Evolutionary conservation across 2,329 filamentous ascomycete species (phyloP).

Genomic region (Ascochyta clinopodiicola): DNA sequence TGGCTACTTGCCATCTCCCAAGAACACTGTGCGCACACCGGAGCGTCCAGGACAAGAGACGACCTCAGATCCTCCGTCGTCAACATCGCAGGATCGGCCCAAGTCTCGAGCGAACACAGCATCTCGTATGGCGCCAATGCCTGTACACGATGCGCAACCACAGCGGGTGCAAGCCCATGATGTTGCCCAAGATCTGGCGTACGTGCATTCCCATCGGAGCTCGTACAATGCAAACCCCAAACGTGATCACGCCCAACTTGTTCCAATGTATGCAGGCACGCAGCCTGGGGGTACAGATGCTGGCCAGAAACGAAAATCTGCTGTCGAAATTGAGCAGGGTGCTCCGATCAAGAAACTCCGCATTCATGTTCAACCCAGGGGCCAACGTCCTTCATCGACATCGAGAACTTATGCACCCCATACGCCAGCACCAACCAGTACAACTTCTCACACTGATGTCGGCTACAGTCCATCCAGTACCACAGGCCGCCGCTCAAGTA

Average conservation of each 20-base stretch:
- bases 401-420: neutral
- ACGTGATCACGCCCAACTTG: neutral
- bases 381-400: neutral
- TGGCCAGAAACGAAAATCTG: neutral
- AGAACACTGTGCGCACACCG: neutral
- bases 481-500: neutral
- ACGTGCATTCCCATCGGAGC: neutral
- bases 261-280: neutral
- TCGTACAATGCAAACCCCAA: neutral
- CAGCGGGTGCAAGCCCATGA: neutral
- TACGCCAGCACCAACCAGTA: neutral
- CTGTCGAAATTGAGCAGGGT: neutral
- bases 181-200: neutral
- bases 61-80: constrained; percentile 11
- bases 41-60: neutral
- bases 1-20: neutral
- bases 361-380: neutral
- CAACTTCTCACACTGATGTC: neutral
- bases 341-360: neutral
- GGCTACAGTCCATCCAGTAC: neutral
- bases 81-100: constrained; percentile 26
- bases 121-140: constrained; percentile 36
- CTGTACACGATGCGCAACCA: neutral
- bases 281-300: neutral
- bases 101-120: constrained; percentile 43